Percentiles rank a stretch among this genome's conserved stretches.
Conservation (phyloP, 345 rosid genomes). For the Euclidium syriacum region DNA sequence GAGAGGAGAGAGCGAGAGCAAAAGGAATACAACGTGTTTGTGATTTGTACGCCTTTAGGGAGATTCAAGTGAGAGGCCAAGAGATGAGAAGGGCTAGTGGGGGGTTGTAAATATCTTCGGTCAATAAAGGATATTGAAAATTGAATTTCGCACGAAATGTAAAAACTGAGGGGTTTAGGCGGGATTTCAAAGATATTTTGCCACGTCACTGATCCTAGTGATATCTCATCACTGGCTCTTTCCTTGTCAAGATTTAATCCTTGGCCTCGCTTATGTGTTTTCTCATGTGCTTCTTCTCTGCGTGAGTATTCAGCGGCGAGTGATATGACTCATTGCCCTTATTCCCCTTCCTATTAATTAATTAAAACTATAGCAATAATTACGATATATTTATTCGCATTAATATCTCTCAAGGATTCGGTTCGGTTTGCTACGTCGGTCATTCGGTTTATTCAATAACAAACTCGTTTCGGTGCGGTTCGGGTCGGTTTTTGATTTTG, state of each 20-base stretch:
- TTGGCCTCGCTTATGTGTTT: conserved; percentile 39
- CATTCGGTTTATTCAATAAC: conserved; percentile 11
- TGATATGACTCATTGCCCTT: conserved; percentile 25
- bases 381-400: conserved; percentile 15
- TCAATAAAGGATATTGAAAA: conserved; percentile 30
- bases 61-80: conserved; percentile 26
- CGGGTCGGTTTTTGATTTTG: not conserved
- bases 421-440: conserved; percentile 20
- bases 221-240: conserved; percentile 18
- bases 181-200: conserved; percentile 55
- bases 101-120: conserved; percentile 19
- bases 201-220: conserved; percentile 72
- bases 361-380: not conserved
- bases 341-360: not conserved
- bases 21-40: not conserved
- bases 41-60: conserved; percentile 10
- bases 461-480: not conserved
- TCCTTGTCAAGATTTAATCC: conserved; percentile 25
- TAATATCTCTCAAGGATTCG: conserved; percentile 16
- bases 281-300: conserved; percentile 59
- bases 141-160: conserved; percentile 72
- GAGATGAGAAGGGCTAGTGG: conserved; percentile 16
- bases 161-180: conserved; percentile 65
- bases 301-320: conserved; percentile 16
- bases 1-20: not conserved